Evolutionary conservation across 1,284 basidiomycete genomes (phyloP), one percentile per base, ranked within the genome.

Genomic region (Ceratobasidium sp.): DNA sequence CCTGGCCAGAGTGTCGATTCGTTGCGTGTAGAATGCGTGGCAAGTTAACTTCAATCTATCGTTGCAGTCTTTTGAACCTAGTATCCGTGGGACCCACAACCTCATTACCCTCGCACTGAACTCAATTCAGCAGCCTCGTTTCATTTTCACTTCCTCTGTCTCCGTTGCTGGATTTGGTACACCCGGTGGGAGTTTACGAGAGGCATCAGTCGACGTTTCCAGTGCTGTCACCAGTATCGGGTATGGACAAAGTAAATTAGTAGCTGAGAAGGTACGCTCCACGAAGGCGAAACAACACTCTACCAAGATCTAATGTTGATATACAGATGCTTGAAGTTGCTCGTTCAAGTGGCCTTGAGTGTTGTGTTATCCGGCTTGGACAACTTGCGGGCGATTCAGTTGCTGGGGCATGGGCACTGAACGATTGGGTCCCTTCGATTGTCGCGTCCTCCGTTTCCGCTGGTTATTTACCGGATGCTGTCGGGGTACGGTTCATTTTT

Each of bases 11-110:
- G 28, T 4, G 54, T 57, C 44, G 33, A 68, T 61, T 26, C n/a
- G 52, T 81, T 81, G 7, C 71, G 80, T 86, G 13, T 84, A 86
- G 79, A 86, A 82, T 61, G 85, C 84, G 83, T 80, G 44, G 80
- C 66, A 66, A 33, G 69, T 80, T 9, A 69, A 80, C 66, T 80
- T 80, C 74, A 78, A 78, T 28, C 65, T 78, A 38, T 23, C 56
- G 64, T 59, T 80, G 7, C 56, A 56, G n/a, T 75, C 76, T 4
- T 80, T 80, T 77, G 80, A 80, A 56, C 62, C 71, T 2, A 61
- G 69, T 42, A 68, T 80, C 40, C 48, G 57, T 12, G 79, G 56
- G 1, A 42, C 73, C 54, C 66, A 67, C 20, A 70, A 77, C 57
- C 65, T 80, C 26, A 40, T 80, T 28, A 66, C 74, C 40, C 57